phyloP scores from a whole-genome alignment of 2,329 filamentous ascomycete species.

The Aspergillus nomiae region DNA sequence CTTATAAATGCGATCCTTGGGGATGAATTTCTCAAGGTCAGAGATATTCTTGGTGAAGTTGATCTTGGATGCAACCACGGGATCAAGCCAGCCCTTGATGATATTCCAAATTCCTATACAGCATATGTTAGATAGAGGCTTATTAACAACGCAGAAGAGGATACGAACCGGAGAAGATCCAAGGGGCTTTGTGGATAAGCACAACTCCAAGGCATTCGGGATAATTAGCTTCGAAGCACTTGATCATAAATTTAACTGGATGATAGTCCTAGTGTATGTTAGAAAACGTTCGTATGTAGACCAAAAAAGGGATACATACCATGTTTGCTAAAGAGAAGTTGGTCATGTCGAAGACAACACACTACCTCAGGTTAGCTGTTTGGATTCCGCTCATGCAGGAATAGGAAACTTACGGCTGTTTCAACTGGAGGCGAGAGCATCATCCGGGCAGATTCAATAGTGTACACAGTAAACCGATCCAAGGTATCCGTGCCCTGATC shows the following conservation, averaged over 20 bases:
- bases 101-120: slow-evolving; percentile 85
- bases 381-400: slow-evolving; percentile 9
- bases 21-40: slow-evolving; percentile 78
- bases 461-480: slow-evolving; percentile 87
- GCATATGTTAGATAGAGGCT: not conserved
- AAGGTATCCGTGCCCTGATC: slow-evolving; percentile 81
- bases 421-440: slow-evolving; percentile 78
- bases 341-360: slow-evolving; percentile 94
- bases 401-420: slow-evolving; percentile 71
- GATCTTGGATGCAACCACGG: slow-evolving; percentile 91
- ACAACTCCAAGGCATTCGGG: slow-evolving; percentile 89
- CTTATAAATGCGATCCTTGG: slow-evolving; percentile 69
- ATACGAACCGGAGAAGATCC: slow-evolving; percentile 82
- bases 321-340: slow-evolving; percentile 93
- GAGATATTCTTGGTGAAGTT: slow-evolving; percentile 83
- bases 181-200: slow-evolving; percentile 92
- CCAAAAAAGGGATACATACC: slow-evolving; percentile 51
- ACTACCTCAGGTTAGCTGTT: slow-evolving; percentile 54
- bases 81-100: slow-evolving; percentile 93
- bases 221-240: slow-evolving; percentile 98
- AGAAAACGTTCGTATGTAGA: not conserved
- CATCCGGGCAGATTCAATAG: slow-evolving; percentile 92
- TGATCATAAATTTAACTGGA: slow-evolving; percentile 98
- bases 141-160: not conserved
- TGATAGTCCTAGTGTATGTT: slow-evolving; percentile 70